Conservation (phyloP, 371 early-diverging fungal species). For the Syncephalastrum monosporum region DNA sequence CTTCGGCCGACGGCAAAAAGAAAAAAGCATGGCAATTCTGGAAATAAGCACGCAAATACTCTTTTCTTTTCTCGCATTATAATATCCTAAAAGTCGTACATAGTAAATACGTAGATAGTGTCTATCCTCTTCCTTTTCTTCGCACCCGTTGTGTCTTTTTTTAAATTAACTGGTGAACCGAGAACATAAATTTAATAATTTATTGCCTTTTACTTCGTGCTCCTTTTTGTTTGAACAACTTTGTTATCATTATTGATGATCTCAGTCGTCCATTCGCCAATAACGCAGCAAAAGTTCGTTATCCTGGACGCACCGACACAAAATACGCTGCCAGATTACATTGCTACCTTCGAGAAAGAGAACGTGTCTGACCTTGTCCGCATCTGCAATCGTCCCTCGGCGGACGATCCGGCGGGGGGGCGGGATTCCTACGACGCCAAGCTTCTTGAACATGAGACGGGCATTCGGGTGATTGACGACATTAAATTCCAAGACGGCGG, state of each 20-base stretch:
- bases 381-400: constrained; percentile 46
- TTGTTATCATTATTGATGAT: constrained; percentile 6
- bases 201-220: too few relatives aligned
- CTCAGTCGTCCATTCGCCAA: constrained; percentile 25
- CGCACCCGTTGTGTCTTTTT: too few relatives aligned
- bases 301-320: constrained; percentile 66
- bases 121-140: too few relatives aligned
- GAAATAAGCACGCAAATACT: not conserved
- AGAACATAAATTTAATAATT: too few relatives aligned
- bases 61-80: too few relatives aligned
- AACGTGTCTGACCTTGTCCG: constrained; percentile 55
- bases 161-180: too few relatives aligned
- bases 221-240: too few relatives aligned
- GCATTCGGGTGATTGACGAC: constrained; percentile 55
- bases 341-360: constrained; percentile 46
- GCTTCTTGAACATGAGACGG: constrained; percentile 38
- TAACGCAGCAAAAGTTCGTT: constrained; percentile 44
- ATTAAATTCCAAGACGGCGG: constrained; percentile 65
- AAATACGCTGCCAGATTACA: constrained; percentile 42
- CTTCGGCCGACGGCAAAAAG: not conserved
- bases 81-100: too few relatives aligned
- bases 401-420: not conserved
- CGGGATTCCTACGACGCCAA: constrained; percentile 51
- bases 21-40: constrained; percentile 4
- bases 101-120: too few relatives aligned